Evolutionary conservation across 768 basidiomycete genomes (phyloP), one percentile per base, ranked within the genome.

Genomic region (Boletus insuetus): DNA sequence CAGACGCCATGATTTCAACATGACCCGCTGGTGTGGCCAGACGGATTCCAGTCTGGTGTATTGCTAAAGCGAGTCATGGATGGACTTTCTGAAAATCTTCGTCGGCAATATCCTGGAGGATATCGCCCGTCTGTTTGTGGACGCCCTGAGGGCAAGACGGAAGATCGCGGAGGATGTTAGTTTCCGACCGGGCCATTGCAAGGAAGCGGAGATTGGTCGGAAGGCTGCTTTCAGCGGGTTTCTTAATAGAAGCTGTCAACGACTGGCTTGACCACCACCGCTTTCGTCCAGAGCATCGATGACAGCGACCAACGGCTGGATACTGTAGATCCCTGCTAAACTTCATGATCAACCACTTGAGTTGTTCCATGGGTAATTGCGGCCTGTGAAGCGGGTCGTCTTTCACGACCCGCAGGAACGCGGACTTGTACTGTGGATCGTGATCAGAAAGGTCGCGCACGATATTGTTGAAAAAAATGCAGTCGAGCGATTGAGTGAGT

Each of bases 271-370:
- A 22, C 22, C 16, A 17, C 62, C 43, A 12, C 57, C 60, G 24
- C 61, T 60, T 29, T 61, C 58, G 42, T 68, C 65, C 13, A 71
- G 53, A 10, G 53, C 69, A 41, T 74, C 72, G 14, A 73, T 61
- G 37, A 73, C 60, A 29, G 70, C 51, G 13, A 71, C 37, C 3
- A 70, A 46, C 9, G 70, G 69, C 3, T 64, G 63, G 37, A 62
- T 24, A 20, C 54, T 41, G 7, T 55, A 55, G 17, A 68, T 49
- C 19, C 29, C 37, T 10, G 9, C 58, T 54, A 8, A 69, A 64
- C 20, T 34, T 39, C 19, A 71, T 31, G 42, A 71, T 62, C 11
- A 69, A 44, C 6, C 58, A 45, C n/a, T 54, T 49, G 10, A 71
- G 54, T 39, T 69, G 65, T 8, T 43, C 54, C 3, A 31, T 26